phyloP scores from a whole-genome alignment of 192 early-diverging fungal genomes.

The Polychytrium aggregatum region DNA sequence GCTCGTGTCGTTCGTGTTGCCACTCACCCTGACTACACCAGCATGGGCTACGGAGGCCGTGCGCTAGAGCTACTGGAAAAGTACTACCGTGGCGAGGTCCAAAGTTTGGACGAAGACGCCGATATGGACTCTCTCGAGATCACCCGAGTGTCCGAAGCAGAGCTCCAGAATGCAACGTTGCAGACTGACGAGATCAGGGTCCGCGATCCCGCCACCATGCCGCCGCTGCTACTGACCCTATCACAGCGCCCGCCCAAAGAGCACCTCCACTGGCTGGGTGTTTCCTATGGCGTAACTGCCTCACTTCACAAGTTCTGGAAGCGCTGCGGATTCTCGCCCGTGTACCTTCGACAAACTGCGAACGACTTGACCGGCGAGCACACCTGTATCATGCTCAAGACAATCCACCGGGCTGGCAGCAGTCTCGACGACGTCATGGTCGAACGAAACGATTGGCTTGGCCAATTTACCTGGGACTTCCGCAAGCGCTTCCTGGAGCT shows the following conservation, averaged over 20 bases:
- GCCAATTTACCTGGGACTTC: constrained; percentile 86
- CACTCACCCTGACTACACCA: constrained; percentile 90
- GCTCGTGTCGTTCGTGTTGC: constrained; percentile 96
- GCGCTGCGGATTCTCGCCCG: constrained; percentile 73
- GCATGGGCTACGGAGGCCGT: constrained; percentile 95
- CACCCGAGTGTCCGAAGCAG: constrained; percentile 42
- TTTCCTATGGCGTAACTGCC: constrained; percentile 85
- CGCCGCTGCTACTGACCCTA: constrained; percentile 78
- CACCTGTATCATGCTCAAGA: constrained; percentile 93
- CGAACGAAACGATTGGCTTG: constrained; percentile 54
- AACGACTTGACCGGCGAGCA: constrained; percentile 98
- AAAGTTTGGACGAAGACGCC: constrained; percentile 35
- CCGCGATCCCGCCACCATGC: constrained; percentile 83
- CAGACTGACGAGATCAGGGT: constrained; percentile 68
- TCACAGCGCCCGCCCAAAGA: constrained; percentile 60
- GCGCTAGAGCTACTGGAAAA: constrained; percentile 73
- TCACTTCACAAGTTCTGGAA: constrained; percentile 96
- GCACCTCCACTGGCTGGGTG: constrained; percentile 89
- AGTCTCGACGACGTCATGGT: constrained; percentile 29
- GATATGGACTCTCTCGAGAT: constrained; percentile 15
- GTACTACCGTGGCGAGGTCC: constrained; percentile 74
- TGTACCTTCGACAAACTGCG: constrained; percentile 92
- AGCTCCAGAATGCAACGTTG: constrained; percentile 42
- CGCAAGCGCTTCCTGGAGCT: constrained; percentile 78
- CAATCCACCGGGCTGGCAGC: constrained; percentile 34